Evolutionary conservation across 345 rosid species (phyloP).

Genomic region (Eucalyptus pauciflora): DNA sequence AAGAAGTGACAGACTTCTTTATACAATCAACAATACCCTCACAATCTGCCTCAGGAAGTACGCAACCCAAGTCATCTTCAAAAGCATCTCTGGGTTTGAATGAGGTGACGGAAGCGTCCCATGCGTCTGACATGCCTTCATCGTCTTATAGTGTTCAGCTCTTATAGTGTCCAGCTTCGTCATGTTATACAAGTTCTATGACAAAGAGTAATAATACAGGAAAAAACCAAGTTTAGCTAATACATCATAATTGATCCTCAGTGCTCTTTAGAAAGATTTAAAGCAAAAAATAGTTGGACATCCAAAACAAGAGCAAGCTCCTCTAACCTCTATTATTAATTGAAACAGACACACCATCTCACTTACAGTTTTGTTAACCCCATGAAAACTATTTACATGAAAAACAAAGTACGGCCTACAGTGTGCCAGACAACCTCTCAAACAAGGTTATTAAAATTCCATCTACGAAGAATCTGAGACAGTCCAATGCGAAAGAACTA

Average conservation of each 20-base stretch:
- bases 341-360: too few species aligned
- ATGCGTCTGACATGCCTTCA: conserved; percentile 83
- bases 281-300: background rate
- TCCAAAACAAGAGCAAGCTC: background rate
- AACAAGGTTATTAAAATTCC: too few species aligned
- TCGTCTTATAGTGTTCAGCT: conserved; percentile 70
- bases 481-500: too few species aligned
- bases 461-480: too few species aligned
- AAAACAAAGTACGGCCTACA: background rate
- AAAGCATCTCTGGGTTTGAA: conserved; percentile 26
- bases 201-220: background rate
- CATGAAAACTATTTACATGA: background rate
- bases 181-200: conserved; percentile 90
- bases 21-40: conserved; percentile 85
- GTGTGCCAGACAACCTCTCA: background rate
- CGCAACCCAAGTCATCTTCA: conserved; percentile 29
- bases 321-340: background rate
- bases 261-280: background rate
- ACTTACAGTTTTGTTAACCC: background rate
- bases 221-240: background rate
- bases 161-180: conserved; percentile 41
- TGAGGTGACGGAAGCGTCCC: conserved; percentile 91
- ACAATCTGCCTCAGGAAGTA: conserved; percentile 46
- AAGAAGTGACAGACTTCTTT: conserved; percentile 39
- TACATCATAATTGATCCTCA: background rate